Conservation (phyloP, 2,329 filamentous ascomycete genomes). For the Aspergillus sp. region DNA sequence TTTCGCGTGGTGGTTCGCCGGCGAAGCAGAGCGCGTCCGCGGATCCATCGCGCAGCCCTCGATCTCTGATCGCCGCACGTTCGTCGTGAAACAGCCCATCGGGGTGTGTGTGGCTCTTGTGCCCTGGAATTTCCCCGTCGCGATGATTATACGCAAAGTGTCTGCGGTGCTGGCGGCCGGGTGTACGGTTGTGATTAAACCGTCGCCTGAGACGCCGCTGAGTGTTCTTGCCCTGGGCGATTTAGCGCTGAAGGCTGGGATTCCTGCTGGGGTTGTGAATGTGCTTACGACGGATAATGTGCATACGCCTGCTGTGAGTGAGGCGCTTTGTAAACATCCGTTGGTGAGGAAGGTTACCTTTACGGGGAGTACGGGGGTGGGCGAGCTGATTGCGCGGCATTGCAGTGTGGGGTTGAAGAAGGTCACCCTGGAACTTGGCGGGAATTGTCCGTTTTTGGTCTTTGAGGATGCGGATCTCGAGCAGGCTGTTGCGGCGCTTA, state of each 20-base stretch:
- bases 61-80: background rate
- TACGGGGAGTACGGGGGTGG: conserved; percentile 14
- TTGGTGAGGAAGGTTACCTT: conserved; percentile 12
- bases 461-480: conserved; percentile 62
- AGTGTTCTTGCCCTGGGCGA: conserved; percentile 29
- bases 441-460: conserved; percentile 61
- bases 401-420: conserved; percentile 56
- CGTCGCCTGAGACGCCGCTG: conserved; percentile 34
- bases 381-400: conserved; percentile 5
- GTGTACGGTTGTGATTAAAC: conserved; percentile 37
- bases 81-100: background rate
- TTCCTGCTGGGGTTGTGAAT: conserved; percentile 29
- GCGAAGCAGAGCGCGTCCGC: background rate
- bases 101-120: background rate
- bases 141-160: background rate
- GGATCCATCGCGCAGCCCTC: background rate
- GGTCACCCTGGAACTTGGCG: conserved; percentile 60
- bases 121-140: background rate
- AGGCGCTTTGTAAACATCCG: background rate
- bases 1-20: background rate
- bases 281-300: conserved; percentile 2
- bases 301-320: background rate
- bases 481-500: conserved; percentile 16
- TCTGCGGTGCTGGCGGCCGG: background rate
- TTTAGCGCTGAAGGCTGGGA: conserved; percentile 27